Percentiles rank a stretch among this genome's conserved stretches.
Conservation (phyloP, 2,329 filamentous ascomycete species). For the Blastomyces gilchristii region DNA sequence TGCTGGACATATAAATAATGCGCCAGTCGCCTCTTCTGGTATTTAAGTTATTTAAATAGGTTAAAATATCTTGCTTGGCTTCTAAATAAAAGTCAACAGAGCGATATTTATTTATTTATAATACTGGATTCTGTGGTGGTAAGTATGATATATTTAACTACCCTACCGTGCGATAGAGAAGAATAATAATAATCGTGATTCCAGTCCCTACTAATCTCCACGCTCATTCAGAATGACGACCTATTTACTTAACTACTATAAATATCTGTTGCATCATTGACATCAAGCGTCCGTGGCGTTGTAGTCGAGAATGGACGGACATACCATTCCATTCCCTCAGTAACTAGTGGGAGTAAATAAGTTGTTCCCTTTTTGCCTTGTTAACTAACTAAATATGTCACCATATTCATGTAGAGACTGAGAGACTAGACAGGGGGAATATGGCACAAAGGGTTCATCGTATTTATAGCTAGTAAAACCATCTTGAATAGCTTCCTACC, state of each 20-base stretch:
- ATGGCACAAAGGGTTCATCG: not conserved
- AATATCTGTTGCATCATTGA: conserved; percentile 2
- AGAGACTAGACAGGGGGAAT: too few species aligned
- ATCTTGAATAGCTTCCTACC: not conserved
- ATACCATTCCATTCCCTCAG: conserved; percentile 22
- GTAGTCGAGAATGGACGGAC: conserved; percentile 17
- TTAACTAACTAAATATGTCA: not conserved
- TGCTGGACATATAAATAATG: not conserved
- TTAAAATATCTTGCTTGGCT: not conserved
- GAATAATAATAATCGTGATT: not conserved
- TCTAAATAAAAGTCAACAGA: too few species aligned
- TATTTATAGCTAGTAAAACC: not conserved
- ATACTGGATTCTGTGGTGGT: conserved; percentile 3
- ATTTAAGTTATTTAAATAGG: not conserved
- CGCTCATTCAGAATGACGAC: not conserved
- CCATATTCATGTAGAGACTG: not conserved
- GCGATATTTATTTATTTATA: too few species aligned
- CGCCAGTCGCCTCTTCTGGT: not conserved
- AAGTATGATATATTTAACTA: not conserved
- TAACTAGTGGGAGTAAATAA: conserved; percentile 6
- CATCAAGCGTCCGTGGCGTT: not conserved
- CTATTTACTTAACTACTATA: not conserved
- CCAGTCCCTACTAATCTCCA: not conserved
- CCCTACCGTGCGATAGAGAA: not conserved
- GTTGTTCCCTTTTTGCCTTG: not conserved